Percentiles rank a stretch among this genome's conserved stretches.
Conservation (phyloP, 2,329 filamentous ascomycete species). For the Penicillium polonicum region DNA sequence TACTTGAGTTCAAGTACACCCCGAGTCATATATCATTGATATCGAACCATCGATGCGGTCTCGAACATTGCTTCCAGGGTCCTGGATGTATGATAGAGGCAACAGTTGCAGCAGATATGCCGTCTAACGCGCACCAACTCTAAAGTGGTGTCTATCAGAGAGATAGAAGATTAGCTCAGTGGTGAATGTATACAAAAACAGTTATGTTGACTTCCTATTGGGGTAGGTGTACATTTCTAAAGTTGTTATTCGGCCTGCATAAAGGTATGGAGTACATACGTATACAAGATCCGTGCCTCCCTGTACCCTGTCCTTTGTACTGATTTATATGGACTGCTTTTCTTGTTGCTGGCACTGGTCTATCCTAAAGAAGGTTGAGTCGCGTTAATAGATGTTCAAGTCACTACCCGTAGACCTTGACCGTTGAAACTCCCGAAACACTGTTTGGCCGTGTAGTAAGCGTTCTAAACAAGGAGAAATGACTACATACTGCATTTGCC, state of each 20-base stretch:
- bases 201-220: neutral
- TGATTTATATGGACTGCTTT: neutral
- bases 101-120: neutral
- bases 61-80: neutral
- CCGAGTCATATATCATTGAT: neutral
- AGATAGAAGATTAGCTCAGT: neutral
- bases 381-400: neutral
- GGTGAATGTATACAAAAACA: neutral
- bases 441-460: neutral
- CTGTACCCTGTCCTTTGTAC: neutral
- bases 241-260: constrained; percentile 16
- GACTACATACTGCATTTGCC: neutral
- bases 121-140: neutral
- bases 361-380: neutral
- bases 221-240: neutral
- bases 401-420: neutral
- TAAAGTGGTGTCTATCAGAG: neutral
- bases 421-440: neutral
- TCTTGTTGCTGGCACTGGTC: neutral
- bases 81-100: neutral
- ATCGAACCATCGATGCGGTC: neutral
- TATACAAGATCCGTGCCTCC: neutral
- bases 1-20: neutral
- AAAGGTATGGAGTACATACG: constrained; percentile 6
- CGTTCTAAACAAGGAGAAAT: neutral